Percentiles rank a stretch among this genome's conserved stretches.
These are phyloP conservation scores for Saccharum spontaneum DNA, from an alignment of 176 grass and related monocot genomes.

Conservation along the genomic window DNA sequence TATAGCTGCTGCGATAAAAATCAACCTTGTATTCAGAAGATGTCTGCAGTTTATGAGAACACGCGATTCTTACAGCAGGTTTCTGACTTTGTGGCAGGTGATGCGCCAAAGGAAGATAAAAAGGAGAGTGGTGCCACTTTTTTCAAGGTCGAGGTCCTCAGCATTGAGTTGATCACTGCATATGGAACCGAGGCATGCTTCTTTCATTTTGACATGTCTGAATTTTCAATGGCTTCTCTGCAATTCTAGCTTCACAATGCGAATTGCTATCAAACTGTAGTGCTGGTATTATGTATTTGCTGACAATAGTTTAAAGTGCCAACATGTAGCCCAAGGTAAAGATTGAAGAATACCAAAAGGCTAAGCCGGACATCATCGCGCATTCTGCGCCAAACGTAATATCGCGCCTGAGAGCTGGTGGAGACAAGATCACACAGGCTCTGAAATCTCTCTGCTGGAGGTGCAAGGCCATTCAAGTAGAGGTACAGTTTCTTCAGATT, in stretches of 20 bases:
- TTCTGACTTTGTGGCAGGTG: slow-evolving; percentile 42
- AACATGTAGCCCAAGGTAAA: slow-evolving; percentile 56
- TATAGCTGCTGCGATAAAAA: slow-evolving; percentile 19
- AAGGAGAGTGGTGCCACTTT: slow-evolving; percentile 60
- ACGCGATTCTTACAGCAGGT: slow-evolving; percentile 11
- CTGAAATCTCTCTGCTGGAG: slow-evolving; percentile 84
- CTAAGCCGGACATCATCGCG: slow-evolving; percentile 74
- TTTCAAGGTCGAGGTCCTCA: slow-evolving; percentile 82
- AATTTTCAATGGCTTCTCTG: not conserved
- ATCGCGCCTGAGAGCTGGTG: slow-evolving; percentile 66
- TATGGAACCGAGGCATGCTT: slow-evolving; percentile 70
- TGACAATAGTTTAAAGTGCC: not conserved
- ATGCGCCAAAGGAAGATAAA: slow-evolving; percentile 42
- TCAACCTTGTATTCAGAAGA: not conserved
- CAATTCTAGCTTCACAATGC: not conserved
- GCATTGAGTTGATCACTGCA: slow-evolving; percentile 85
- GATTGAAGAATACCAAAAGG: slow-evolving; percentile 65
- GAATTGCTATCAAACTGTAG: not conserved
- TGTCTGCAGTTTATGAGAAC: not conserved
- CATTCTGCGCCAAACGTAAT: slow-evolving; percentile 78
- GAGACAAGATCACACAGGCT: slow-evolving; percentile 80
- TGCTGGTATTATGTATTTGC: not conserved
- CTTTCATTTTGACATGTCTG: not conserved
- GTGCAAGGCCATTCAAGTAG: slow-evolving; percentile 70
- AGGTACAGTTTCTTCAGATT: slow-evolving; percentile 54